A percentile compares a stretch with the other conserved stretches of the same genome.
These are phyloP conservation scores for Paraphaeosphaeria sporulosa DNA, from an alignment of 2,329 filamentous ascomycete genomes.

Conservation along the genomic window DNA sequence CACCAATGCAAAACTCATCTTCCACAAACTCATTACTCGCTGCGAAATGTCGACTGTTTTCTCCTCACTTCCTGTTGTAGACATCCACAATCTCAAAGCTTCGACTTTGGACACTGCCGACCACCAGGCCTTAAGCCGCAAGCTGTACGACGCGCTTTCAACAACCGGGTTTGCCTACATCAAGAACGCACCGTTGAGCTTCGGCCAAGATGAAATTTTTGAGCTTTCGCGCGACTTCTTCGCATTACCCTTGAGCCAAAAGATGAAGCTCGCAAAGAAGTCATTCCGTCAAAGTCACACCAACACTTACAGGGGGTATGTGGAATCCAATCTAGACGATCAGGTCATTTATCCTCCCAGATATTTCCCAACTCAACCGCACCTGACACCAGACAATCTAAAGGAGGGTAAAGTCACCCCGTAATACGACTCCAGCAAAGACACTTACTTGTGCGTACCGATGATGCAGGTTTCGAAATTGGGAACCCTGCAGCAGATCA, in stretches of 20 bases:
- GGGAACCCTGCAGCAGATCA: conserved; percentile 39
- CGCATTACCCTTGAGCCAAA: conserved; percentile 28
- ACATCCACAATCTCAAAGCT: conserved; percentile 46
- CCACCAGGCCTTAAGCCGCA: conserved; percentile 38
- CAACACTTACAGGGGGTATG: conserved; percentile 55
- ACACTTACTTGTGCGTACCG: background rate
- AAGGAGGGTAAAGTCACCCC: conserved; percentile 44
- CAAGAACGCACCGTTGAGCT: conserved; percentile 52
- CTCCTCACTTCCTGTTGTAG: conserved; percentile 53
- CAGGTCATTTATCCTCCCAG: conserved; percentile 30
- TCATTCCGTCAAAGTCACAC: conserved; percentile 50
- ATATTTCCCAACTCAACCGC: conserved; percentile 55
- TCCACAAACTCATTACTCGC: background rate
- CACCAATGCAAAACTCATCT: background rate
- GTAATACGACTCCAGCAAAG: background rate
- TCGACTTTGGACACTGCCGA: conserved; percentile 31
- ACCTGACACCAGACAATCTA: conserved; percentile 50
- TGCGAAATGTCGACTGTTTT: conserved; percentile 54
- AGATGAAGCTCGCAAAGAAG: conserved; percentile 50
- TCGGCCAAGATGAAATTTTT: conserved; percentile 54
- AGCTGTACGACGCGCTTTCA: conserved; percentile 53
- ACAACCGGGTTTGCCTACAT: conserved; percentile 59
- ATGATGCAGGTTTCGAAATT: conserved; percentile 53
- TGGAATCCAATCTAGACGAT: background rate
- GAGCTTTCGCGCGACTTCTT: conserved; percentile 42